Conservation (phyloP, 345 rosid species). For the Salix caprea region DNA sequence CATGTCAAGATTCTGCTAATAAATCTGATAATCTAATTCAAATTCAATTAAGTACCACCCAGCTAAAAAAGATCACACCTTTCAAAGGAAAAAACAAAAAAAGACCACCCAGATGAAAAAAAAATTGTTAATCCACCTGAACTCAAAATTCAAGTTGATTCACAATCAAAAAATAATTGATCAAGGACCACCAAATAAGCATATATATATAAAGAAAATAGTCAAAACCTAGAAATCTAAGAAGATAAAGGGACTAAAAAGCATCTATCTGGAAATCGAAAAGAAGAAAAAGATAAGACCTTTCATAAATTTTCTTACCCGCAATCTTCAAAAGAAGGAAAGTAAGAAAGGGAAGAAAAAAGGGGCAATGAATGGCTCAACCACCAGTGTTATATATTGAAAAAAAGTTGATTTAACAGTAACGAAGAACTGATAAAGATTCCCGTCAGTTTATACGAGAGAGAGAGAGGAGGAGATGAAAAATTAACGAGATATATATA, state of each 20-base stretch:
- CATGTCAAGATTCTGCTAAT: neutral
- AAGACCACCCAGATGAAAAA: neutral
- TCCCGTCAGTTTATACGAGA: constrained; percentile 19
- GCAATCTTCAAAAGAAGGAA: constrained; percentile 9
- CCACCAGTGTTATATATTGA: constrained; percentile 34
- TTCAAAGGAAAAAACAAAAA: neutral
- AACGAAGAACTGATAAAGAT: constrained; percentile 18
- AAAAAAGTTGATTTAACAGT: constrained; percentile 15
- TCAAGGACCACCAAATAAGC: constrained; percentile 1
- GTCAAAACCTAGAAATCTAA: neutral
- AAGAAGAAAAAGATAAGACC: neutral
- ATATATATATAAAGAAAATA: neutral
- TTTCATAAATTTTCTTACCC: constrained; percentile 6
- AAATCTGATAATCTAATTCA: neutral
- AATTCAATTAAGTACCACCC: neutral
- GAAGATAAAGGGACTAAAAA: neutral
- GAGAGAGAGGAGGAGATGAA: neutral
- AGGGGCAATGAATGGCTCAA: constrained; percentile 33
- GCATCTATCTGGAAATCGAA: neutral
- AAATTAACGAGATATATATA: neutral
- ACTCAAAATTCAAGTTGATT: neutral
- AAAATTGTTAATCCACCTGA: neutral
- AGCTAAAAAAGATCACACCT: neutral
- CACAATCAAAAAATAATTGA: neutral
- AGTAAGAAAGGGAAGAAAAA: constrained; percentile 1